Conservation (phyloP, 768 basidiomycete species). For the Mycena galericulata region DNA sequence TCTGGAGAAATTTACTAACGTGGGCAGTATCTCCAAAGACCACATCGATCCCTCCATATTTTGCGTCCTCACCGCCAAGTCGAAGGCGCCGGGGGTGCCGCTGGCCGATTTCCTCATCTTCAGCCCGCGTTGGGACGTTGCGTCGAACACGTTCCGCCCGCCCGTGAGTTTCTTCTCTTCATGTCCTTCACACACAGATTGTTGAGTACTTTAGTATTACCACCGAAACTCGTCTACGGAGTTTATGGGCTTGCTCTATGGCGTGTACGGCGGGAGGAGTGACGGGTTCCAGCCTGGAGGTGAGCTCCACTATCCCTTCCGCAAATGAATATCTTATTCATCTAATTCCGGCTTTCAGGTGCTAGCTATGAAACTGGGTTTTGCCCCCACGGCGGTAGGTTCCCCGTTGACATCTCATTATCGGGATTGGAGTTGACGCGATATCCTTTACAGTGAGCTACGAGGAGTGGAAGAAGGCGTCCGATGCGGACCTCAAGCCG, state of each 20-base stretch:
- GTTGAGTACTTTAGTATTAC: conserved; percentile 58
- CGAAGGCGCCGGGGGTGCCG: conserved; percentile 67
- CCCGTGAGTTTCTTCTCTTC: conserved; percentile 54
- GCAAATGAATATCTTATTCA: too few relatives aligned
- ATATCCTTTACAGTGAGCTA: conserved; percentile 60
- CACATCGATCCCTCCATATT: conserved; percentile 80
- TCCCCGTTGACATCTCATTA: neutral
- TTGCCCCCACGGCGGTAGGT: conserved; percentile 71
- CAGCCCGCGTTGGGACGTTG: conserved; percentile 74
- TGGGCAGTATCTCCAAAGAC: conserved; percentile 75
- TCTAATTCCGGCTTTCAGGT: too few relatives aligned
- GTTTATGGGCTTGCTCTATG: conserved; percentile 74
- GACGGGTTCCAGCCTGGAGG: conserved; percentile 71
- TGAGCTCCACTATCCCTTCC: too few relatives aligned
- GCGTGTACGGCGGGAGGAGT: conserved; percentile 72
- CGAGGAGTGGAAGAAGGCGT: conserved; percentile 69
- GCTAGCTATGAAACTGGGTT: conserved; percentile 74
- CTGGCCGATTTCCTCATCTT: conserved; percentile 76
- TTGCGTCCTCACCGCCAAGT: conserved; percentile 75
- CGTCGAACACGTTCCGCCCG: conserved; percentile 68
- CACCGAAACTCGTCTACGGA: conserved; percentile 73
- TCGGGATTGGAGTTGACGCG: too few relatives aligned
- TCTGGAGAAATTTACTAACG: conserved; percentile 70
- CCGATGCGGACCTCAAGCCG: conserved; percentile 63
- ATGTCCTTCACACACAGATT: neutral